A percentile compares a stretch with the other conserved stretches of the same genome.
These are phyloP conservation scores for Noccaea caerulescens DNA, from an alignment of 345 rosid genomes.

Conservation along the genomic window DNA sequence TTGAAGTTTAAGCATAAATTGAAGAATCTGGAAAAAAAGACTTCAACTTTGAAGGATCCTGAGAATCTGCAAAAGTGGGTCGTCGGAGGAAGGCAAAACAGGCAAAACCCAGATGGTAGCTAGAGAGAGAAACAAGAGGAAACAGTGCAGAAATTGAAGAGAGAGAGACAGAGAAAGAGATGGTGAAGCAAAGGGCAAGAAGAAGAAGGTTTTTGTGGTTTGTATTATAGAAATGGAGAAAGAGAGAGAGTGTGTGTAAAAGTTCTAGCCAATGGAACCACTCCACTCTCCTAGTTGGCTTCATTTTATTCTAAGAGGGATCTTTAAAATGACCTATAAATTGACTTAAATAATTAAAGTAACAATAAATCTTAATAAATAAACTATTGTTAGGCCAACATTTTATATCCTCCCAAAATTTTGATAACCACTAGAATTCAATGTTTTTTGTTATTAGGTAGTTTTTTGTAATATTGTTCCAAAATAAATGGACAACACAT, in stretches of 20 bases:
- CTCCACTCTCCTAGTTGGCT: constrained; percentile 46
- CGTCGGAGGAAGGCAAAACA: constrained; percentile 19
- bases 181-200: constrained; percentile 30
- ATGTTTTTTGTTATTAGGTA: constrained; percentile 32
- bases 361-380: neutral
- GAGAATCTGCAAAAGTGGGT: constrained; percentile 33
- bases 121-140: constrained; percentile 24
- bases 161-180: constrained; percentile 19
- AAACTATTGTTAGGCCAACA: constrained; percentile 9
- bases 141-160: constrained; percentile 13
- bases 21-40: constrained; percentile 26
- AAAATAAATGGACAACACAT: constrained; percentile 6
- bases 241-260: constrained; percentile 15
- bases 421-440: constrained; percentile 33
- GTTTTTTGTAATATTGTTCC: constrained; percentile 3
- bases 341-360: neutral
- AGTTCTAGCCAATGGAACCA: constrained; percentile 38
- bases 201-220: constrained; percentile 34
- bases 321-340: constrained; percentile 28
- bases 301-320: constrained; percentile 34
- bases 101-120: constrained; percentile 4
- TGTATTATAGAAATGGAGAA: constrained; percentile 32
- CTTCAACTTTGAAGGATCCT: constrained; percentile 34
- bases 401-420: constrained; percentile 32
- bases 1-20: constrained; percentile 21